Conservation (phyloP, 371 early-diverging fungal species). For the Mortierella sp. region DNA sequence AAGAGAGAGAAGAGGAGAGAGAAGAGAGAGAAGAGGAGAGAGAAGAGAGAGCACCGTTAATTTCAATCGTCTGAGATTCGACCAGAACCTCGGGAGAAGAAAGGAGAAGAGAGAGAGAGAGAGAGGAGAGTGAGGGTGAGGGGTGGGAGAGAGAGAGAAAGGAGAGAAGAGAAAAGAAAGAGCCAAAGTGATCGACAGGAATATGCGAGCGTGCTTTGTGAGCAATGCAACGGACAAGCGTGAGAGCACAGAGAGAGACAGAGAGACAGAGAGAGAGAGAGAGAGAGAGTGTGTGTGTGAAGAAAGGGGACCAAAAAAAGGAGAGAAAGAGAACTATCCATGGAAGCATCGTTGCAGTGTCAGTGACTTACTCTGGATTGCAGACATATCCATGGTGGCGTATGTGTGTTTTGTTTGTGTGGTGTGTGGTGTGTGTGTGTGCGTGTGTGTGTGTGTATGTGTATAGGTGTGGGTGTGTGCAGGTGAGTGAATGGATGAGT, state of each 20-base stretch:
- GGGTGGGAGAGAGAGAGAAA: not conserved
- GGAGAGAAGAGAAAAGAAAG: not conserved
- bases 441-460: too few relatives aligned
- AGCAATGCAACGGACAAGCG: not conserved
- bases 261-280: not conserved
- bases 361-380: conserved; percentile 17
- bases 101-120: conserved; percentile 4
- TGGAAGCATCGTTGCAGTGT: not conserved
- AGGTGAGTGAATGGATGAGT: not conserved
- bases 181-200: conserved; percentile 1
- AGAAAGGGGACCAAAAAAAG: not conserved
- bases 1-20: not conserved
- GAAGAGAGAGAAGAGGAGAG: not conserved
- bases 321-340: not conserved
- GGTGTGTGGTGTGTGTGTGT: too few relatives aligned
- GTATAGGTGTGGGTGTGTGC: not conserved
- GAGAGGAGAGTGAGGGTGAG: not conserved
- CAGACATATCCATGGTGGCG: conserved; percentile 11
- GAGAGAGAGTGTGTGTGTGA: not conserved
- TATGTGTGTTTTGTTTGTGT: not conserved
- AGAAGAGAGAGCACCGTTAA: conserved; percentile 1
- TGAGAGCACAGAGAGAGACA: not conserved
- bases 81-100: too few relatives aligned
- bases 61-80: too few relatives aligned
- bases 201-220: not conserved